Conservation (phyloP, 768 basidiomycete genomes). For the Pleurotus tuoliensis region DNA sequence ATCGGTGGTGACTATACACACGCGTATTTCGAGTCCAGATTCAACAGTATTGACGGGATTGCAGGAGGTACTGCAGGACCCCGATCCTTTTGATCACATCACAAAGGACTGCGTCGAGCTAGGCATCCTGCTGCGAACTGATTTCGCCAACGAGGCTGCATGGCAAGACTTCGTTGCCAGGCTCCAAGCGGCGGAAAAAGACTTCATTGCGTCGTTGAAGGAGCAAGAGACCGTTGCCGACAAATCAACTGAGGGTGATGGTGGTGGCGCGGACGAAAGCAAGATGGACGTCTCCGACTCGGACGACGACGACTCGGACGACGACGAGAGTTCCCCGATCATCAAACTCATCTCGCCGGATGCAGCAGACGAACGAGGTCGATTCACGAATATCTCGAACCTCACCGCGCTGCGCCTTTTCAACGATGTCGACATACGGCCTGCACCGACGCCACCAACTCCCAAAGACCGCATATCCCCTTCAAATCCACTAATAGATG, state of each 20-base stretch:
- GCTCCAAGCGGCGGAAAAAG: slow-evolving; percentile 55
- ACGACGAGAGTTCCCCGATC: slow-evolving; percentile 27
- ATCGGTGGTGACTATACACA: background rate
- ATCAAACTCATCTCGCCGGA: slow-evolving; percentile 52
- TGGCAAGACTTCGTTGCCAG: slow-evolving; percentile 54
- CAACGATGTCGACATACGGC: slow-evolving; percentile 66
- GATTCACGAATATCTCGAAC: slow-evolving; percentile 56
- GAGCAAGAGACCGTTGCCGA: slow-evolving; percentile 13
- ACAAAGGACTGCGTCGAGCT: slow-evolving; percentile 43
- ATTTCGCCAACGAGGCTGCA: slow-evolving; percentile 63
- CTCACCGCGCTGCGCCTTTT: slow-evolving; percentile 62
- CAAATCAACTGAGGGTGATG: slow-evolving; percentile 16
- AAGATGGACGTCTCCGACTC: slow-evolving; percentile 29
- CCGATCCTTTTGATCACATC: slow-evolving; percentile 51
- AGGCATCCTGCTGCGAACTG: slow-evolving; percentile 69
- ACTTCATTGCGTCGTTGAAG: slow-evolving; percentile 34
- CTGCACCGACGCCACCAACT: slow-evolving; percentile 41
- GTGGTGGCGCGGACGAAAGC: slow-evolving; percentile 21
- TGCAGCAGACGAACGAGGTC: slow-evolving; percentile 32
- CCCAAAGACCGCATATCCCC: slow-evolving; percentile 43
- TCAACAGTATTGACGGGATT: background rate
- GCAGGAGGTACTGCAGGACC: slow-evolving; percentile 32
- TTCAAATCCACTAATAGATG: slow-evolving; percentile 58
- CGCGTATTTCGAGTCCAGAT: background rate
- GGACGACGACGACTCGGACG: slow-evolving; percentile 17